Evolutionary conservation across 129 eudicot genomes (phyloP).

Genomic region (Escallonia rubra): DNA sequence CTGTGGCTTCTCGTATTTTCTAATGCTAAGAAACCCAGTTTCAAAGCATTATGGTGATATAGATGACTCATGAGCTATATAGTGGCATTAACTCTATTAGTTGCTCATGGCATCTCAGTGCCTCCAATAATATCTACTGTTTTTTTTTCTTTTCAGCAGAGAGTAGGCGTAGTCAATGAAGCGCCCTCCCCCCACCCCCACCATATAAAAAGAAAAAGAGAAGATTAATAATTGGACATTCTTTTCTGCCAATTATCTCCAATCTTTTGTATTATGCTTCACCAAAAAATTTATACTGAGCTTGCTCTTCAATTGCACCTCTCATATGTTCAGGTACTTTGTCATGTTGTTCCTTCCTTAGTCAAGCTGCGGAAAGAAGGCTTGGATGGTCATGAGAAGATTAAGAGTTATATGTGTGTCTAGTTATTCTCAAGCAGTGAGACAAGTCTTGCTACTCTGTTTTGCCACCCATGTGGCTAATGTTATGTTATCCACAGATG

Average conservation of each 20-base stretch:
- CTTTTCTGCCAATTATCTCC: background rate
- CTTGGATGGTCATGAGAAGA: constrained; percentile 93
- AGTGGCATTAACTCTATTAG: no score
- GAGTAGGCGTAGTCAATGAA: background rate
- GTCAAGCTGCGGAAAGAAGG: constrained; percentile 99
- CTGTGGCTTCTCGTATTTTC: background rate
- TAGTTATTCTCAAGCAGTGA: constrained; percentile 43
- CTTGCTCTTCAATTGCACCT: background rate
- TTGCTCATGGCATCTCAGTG: no score
- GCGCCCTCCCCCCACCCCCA: background rate
- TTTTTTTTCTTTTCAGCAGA: background rate
- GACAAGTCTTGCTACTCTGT: constrained; percentile 24
- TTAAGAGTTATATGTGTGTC: constrained; percentile 96
- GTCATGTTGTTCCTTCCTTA: constrained; percentile 81
- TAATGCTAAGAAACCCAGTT: background rate
- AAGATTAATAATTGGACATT: no score
- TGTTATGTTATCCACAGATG: background rate
- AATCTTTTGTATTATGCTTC: background rate
- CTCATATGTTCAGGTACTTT: constrained; percentile 57
- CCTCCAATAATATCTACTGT: background rate
- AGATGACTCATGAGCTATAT: background rate
- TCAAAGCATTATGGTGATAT: background rate
- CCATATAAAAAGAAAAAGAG: background rate
- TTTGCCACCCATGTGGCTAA: background rate
- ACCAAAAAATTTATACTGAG: background rate